Percentiles rank a stretch among this genome's conserved stretches.
Evolutionary conservation across 176 grass and related monocot genomes (phyloP).

Genomic region (Hordeum marinum): DNA sequence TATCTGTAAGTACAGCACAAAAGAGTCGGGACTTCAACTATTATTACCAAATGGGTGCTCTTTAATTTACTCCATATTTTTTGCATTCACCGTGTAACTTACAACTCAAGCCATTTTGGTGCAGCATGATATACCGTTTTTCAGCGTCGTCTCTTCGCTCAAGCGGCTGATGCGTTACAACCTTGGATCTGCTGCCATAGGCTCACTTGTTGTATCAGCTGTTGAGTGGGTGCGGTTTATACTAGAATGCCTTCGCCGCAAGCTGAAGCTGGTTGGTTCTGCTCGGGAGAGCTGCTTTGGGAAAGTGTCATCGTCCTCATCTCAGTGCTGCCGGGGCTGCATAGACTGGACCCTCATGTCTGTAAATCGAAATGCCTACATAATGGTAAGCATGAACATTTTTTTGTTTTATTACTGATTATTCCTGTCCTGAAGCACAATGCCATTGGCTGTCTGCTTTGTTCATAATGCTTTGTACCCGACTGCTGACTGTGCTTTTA

Average conservation of each 20-base stretch:
- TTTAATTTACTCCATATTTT: not conserved
- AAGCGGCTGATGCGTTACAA: slow-evolving; percentile 78
- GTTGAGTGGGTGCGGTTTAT: slow-evolving; percentile 97
- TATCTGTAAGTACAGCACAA: slow-evolving; percentile 67
- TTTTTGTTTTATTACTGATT: not conserved
- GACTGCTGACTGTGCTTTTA: not conserved
- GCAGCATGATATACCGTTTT: slow-evolving; percentile 92
- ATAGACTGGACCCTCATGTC: slow-evolving; percentile 91
- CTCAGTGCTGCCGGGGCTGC: slow-evolving; percentile 81
- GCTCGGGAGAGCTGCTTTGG: slow-evolving; percentile 61
- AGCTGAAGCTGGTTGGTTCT: slow-evolving; percentile 67
- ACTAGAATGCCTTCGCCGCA: slow-evolving; percentile 83
- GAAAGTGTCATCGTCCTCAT: slow-evolving; percentile 66
- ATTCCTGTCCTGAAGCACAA: not conserved
- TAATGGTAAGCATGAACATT: slow-evolving; percentile 58
- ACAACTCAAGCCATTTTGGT: slow-evolving; percentile 26
- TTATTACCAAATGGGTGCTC: not conserved
- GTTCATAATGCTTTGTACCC: not conserved
- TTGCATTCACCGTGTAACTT: not conserved
- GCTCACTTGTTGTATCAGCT: slow-evolving; percentile 75
- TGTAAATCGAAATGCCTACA: slow-evolving; percentile 91
- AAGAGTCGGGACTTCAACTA: not conserved
- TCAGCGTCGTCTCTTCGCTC: slow-evolving; percentile 78
- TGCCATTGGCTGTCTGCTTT: not conserved
- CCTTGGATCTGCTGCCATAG: slow-evolving; percentile 87